phyloP scores from a whole-genome alignment of 768 basidiomycete species.

The Mycena belliarum region DNA sequence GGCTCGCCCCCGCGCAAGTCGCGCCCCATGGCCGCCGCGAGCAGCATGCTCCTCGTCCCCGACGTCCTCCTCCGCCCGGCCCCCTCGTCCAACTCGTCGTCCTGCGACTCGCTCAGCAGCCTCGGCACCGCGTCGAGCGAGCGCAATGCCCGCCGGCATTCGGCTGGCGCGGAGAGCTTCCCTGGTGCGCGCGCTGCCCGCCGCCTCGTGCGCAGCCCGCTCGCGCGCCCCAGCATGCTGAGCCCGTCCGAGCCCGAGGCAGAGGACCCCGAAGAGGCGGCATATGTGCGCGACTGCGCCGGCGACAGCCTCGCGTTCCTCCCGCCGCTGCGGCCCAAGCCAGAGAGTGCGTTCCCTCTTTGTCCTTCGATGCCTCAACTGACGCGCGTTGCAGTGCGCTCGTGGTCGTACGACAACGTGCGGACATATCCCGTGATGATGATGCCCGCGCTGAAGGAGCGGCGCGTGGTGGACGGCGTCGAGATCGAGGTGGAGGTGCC shows the following conservation, averaged over 20 bases:
- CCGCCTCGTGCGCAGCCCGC: constrained; percentile 33
- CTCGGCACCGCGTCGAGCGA: neutral
- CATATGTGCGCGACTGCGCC: constrained; percentile 26
- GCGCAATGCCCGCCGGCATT: constrained; percentile 38
- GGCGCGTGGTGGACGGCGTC: constrained; percentile 51
- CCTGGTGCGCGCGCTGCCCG: constrained; percentile 11
- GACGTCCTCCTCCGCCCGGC: constrained; percentile 35
- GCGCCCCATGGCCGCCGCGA: neutral
- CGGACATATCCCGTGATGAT: constrained; percentile 68
- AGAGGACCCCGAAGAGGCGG: constrained; percentile 23
- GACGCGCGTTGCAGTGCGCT: constrained; percentile 46
- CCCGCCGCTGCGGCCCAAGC: constrained; percentile 25
- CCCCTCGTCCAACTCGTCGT: constrained; percentile 1
- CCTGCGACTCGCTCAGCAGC: neutral
- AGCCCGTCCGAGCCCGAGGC: neutral
- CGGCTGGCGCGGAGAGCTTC: constrained; percentile 29
- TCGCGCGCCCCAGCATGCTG: constrained; percentile 29
- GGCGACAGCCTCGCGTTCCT: constrained; percentile 6
- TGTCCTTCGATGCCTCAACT: neutral
- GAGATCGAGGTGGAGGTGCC: constrained; percentile 56
- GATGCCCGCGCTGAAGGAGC: constrained; percentile 55
- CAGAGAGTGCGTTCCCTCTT: constrained; percentile 50
- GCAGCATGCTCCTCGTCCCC: constrained; percentile 35
- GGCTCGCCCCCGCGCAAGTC: constrained; percentile 11
- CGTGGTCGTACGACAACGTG: constrained; percentile 78